These are phyloP conservation scores for Acacia pycnantha DNA, from an alignment of 331 rosid genomes.

Conservation along the genomic window DNA sequence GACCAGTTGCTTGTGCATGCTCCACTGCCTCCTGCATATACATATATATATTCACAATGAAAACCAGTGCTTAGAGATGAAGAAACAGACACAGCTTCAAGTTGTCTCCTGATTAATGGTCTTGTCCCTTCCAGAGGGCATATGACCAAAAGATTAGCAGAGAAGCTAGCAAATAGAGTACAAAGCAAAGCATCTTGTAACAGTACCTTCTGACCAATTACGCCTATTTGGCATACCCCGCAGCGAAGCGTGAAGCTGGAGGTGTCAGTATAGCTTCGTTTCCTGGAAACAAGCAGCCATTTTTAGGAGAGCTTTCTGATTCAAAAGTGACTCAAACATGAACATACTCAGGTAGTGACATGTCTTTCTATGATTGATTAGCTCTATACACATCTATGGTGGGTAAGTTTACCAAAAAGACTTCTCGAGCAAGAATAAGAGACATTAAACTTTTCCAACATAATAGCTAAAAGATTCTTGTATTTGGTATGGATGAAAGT, in stretches of 20 bases:
- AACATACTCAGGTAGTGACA: background rate
- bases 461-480: background rate
- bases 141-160: background rate
- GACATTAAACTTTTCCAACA: background rate
- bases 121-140: background rate
- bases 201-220: constrained; percentile 73
- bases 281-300: constrained; percentile 36
- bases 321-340: no score
- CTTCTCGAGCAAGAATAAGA: background rate
- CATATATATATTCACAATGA: background rate
- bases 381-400: background rate
- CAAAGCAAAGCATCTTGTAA: background rate
- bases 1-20: constrained; percentile 91
- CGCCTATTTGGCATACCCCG: constrained; percentile 94
- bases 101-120: background rate
- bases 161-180: background rate
- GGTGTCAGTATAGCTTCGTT: constrained; percentile 80
- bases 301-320: background rate
- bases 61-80: constrained; percentile 15
- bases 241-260: constrained; percentile 92
- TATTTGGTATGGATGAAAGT: background rate
- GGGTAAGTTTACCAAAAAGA: background rate
- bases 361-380: no score
- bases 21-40: constrained; percentile 75
- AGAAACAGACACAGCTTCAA: background rate